A percentile compares a stretch with the other conserved stretches of the same genome.
These are phyloP conservation scores for Breynia disticha DNA, from an alignment of 441 rosid species.

Conservation along the genomic window DNA sequence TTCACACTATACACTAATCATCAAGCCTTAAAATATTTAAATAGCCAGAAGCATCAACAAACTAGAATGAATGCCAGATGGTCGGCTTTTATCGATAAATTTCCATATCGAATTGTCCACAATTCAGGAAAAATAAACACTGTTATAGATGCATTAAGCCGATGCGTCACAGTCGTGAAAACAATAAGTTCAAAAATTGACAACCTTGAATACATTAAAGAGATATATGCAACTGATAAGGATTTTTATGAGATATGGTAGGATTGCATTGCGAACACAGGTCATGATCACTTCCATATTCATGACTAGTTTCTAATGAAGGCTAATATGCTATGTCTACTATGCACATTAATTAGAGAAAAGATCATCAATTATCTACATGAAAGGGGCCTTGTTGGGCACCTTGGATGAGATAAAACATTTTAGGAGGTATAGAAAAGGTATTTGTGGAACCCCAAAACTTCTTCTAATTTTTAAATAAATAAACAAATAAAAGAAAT, in stretches of 20 bases:
- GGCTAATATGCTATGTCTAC: not conserved
- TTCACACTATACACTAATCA: not conserved
- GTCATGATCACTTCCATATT: not conserved
- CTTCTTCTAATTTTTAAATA: too few species aligned
- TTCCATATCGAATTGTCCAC: too few species aligned
- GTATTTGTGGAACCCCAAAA: too few species aligned
- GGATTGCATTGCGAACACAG: not conserved
- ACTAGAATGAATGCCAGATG: too few species aligned
- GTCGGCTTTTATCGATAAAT: too few species aligned
- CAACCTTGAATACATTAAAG: not conserved
- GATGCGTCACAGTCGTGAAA: too few species aligned
- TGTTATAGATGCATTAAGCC: too few species aligned
- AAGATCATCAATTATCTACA: not conserved
- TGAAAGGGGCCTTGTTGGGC: not conserved
- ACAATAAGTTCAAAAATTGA: not conserved
- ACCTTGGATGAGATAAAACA: not conserved
- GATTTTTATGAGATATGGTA: not conserved
- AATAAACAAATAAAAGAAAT: too few species aligned
- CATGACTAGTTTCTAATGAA: not conserved
- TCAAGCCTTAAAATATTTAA: not conserved
- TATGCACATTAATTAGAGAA: not conserved
- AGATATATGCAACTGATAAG: not conserved
- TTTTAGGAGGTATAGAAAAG: not conserved
- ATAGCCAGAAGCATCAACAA: not conserved
- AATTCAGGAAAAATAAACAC: too few species aligned